Percentiles rank a stretch among this genome's conserved stretches.
These are phyloP conservation scores for Cudoniella acicularis DNA, from an alignment of 495 filamentous ascomycete genomes.

Conservation along the genomic window DNA sequence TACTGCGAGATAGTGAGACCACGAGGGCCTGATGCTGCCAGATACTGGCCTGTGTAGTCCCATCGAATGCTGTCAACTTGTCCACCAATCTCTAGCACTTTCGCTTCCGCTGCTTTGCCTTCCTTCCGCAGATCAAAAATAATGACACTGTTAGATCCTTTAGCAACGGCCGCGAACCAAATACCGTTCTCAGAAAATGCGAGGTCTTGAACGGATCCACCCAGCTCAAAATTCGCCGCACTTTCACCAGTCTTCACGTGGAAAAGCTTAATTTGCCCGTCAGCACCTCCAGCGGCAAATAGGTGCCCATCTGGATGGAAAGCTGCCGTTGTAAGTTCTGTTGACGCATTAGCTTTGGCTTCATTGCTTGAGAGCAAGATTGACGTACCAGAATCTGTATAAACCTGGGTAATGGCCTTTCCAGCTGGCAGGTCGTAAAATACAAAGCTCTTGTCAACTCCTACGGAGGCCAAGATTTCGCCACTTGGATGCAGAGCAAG, in stretches of 20 bases:
- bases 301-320: constrained; percentile 97
- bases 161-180: constrained; percentile 78
- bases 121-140: constrained; percentile 91
- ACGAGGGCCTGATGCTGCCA: constrained; percentile 75
- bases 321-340: constrained; percentile 71
- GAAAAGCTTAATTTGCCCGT: constrained; percentile 80
- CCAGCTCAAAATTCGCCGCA: constrained; percentile 66
- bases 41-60: constrained; percentile 95
- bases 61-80: constrained; percentile 69
- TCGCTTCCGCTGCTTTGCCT: constrained; percentile 67
- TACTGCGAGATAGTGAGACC: constrained; percentile 87
- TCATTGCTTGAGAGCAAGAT: not conserved
- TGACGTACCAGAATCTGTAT: constrained; percentile 74
- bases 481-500: constrained; percentile 81
- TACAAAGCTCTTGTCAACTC: constrained; percentile 88
- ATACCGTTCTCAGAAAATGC: constrained; percentile 97
- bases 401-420: constrained; percentile 69
- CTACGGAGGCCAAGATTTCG: constrained; percentile 81
- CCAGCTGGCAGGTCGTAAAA: constrained; percentile 76
- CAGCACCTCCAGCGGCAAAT: constrained; percentile 73
- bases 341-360: constrained; percentile 31
- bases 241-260: constrained; percentile 69
- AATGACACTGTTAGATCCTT: constrained; percentile 68
- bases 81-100: constrained; percentile 78
- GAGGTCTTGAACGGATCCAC: constrained; percentile 65